Evolutionary conservation across 805 yeast genomes (phyloP).

Genomic region (Ogataea pilisensis): DNA sequence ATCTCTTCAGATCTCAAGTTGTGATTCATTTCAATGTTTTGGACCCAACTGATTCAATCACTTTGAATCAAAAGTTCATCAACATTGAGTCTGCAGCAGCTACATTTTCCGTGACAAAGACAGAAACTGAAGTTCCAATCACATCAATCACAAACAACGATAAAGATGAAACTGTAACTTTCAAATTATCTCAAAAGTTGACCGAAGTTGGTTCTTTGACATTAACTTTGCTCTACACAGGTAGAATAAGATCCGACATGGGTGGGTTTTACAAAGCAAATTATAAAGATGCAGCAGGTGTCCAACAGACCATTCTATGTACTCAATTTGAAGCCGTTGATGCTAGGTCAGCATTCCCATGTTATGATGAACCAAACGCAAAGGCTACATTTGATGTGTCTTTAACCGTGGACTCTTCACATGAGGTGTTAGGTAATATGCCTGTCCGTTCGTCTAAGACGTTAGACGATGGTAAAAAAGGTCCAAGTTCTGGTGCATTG

Average conservation of each 20-base stretch:
- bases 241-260: constrained; percentile 50
- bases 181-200: constrained; percentile 46
- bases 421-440: constrained; percentile 44
- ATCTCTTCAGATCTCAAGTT: constrained; percentile 45
- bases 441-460: constrained; percentile 31
- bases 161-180: constrained; percentile 57
- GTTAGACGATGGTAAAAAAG: constrained; percentile 19
- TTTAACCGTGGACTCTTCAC: constrained; percentile 30
- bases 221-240: constrained; percentile 36
- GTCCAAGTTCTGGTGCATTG: constrained; percentile 4
- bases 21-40: constrained; percentile 43
- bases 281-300: constrained; percentile 35
- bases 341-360: constrained; percentile 56
- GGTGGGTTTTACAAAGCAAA: constrained; percentile 51
- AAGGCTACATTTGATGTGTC: constrained; percentile 54
- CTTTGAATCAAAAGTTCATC: constrained; percentile 46
- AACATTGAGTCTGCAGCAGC: constrained; percentile 26
- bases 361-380: constrained; percentile 52
- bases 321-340: constrained; percentile 60
- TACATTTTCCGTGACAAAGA: constrained; percentile 17
- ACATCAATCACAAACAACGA: constrained; percentile 22
- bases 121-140: constrained; percentile 25
- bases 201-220: constrained; percentile 24
- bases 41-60: constrained; percentile 39
- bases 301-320: constrained; percentile 37